A percentile compares a stretch with the other conserved stretches of the same genome.
Evolutionary conservation across 192 early-diverging fungal species (phyloP).

Genomic region (Mortierella hygrophila): DNA sequence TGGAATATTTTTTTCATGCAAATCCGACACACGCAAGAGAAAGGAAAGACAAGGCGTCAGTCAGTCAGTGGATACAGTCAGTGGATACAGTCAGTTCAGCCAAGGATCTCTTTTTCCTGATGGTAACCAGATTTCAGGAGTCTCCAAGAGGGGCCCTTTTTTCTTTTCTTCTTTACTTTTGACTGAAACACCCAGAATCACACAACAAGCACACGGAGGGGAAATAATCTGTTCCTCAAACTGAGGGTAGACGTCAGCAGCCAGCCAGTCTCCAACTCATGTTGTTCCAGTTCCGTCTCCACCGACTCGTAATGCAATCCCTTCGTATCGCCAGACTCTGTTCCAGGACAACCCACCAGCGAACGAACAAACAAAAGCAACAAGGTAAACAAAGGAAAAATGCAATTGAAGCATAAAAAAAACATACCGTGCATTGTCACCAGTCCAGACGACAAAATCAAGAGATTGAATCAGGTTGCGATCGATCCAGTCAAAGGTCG

Average conservation of each 20-base stretch:
- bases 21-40: neutral
- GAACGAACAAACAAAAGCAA: too few species aligned
- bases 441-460: slow-evolving; percentile 86
- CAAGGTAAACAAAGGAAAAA: neutral
- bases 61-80: too few species aligned
- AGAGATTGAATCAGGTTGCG: slow-evolving; percentile 61
- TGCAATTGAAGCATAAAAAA: neutral
- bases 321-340: too few species aligned
- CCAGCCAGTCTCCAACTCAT: too few species aligned
- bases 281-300: too few species aligned
- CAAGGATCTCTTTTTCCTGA: neutral
- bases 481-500: slow-evolving; percentile 71
- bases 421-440: slow-evolving; percentile 76
- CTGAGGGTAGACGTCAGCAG: neutral
- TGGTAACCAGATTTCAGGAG: neutral
- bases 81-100: neutral
- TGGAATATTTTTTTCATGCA: slow-evolving; percentile 6
- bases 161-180: neutral
- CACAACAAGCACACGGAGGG: neutral
- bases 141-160: neutral
- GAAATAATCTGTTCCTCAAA: neutral
- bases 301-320: too few species aligned
- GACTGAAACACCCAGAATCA: neutral
- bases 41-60: neutral
- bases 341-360: too few species aligned